phyloP scores from a whole-genome alignment of 768 basidiomycete species.

The Naganishia vishniacii region DNA sequence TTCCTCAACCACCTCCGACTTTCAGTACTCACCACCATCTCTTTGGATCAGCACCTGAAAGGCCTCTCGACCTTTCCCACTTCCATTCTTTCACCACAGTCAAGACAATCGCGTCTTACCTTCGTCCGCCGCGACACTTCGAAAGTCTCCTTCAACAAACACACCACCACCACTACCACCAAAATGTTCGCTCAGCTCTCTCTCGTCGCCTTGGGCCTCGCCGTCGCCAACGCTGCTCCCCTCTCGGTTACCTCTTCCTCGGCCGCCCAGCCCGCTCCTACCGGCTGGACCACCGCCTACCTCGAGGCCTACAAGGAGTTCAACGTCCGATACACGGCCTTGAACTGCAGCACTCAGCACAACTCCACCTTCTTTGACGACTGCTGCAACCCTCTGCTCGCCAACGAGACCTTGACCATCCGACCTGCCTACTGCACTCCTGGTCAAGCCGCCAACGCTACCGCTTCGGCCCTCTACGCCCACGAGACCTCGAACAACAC shows the following conservation, averaged over 20 bases:
- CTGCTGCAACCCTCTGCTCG: conserved; percentile 69
- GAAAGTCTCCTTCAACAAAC: not conserved
- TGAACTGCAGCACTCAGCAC: conserved; percentile 54
- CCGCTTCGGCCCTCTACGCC: conserved; percentile 30
- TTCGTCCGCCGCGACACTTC: conserved; percentile 15
- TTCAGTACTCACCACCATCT: not conserved
- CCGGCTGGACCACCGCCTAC: conserved; percentile 40
- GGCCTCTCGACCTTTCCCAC: conserved; percentile 4
- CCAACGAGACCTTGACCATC: conserved; percentile 55
- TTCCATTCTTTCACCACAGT: conserved; percentile 17
- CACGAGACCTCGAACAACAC: conserved; percentile 30
- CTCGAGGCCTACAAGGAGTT: conserved; percentile 49
- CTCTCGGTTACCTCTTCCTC: conserved; percentile 15
- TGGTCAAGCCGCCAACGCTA: conserved; percentile 23
- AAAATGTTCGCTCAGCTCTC: conserved; percentile 17
- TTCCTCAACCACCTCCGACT: conserved; percentile 1
- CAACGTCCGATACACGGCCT: conserved; percentile 60
- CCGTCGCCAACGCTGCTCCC: conserved; percentile 21
- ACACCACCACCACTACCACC: conserved; percentile 4
- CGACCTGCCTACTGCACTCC: conserved; percentile 59
- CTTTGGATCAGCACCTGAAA: conserved; percentile 5
- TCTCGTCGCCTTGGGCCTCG: conserved; percentile 8
- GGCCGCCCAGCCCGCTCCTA: conserved; percentile 27
- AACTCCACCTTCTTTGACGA: conserved; percentile 54
- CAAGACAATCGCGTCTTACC: conserved; percentile 22